Evolutionary conservation across 352 stramenopile species (phyloP).

Genomic region (Phytophthora crassamura): DNA sequence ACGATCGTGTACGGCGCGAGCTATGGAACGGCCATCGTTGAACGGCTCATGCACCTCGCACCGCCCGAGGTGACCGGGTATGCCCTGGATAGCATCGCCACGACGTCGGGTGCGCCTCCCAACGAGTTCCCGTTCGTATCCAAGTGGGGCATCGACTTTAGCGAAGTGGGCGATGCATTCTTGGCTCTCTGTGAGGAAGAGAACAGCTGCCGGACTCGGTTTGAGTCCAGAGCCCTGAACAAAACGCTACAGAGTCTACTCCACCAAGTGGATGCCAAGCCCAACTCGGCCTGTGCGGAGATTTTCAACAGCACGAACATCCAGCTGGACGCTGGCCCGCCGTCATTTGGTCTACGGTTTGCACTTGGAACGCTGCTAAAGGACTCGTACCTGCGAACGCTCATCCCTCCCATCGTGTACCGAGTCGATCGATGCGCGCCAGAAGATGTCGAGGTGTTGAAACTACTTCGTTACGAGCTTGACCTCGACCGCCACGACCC

Average conservation of each 20-base stretch:
- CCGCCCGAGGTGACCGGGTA: too few relatives aligned
- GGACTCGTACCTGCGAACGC: too few relatives aligned
- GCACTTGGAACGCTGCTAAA: too few relatives aligned
- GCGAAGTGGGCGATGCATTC: constrained; percentile 32
- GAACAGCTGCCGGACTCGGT: constrained; percentile 17
- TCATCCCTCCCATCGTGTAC: too few relatives aligned
- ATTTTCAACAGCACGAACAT: constrained; percentile 22
- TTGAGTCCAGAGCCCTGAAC: constrained; percentile 7
- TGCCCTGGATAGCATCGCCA: constrained; percentile 39
- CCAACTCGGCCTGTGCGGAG: constrained; percentile 27
- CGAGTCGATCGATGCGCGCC: constrained; percentile 39
- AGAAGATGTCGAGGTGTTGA: constrained; percentile 32
- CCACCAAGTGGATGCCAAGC: constrained; percentile 19
- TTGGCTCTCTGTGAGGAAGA: constrained; percentile 22
- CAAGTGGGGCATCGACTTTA: constrained; percentile 39
- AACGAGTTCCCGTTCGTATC: constrained; percentile 35
- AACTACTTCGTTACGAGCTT: constrained; percentile 21
- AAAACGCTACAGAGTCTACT: constrained; percentile 20
- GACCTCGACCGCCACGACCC: neutral
- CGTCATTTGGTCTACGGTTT: too few relatives aligned
- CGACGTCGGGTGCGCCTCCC: neutral
- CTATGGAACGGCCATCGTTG: too few relatives aligned
- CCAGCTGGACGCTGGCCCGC: too few relatives aligned
- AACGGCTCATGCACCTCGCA: too few relatives aligned
- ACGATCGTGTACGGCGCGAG: too few relatives aligned